Conservation (phyloP, 2,329 filamentous ascomycete species). For the Ceratocystis ficicola region DNA sequence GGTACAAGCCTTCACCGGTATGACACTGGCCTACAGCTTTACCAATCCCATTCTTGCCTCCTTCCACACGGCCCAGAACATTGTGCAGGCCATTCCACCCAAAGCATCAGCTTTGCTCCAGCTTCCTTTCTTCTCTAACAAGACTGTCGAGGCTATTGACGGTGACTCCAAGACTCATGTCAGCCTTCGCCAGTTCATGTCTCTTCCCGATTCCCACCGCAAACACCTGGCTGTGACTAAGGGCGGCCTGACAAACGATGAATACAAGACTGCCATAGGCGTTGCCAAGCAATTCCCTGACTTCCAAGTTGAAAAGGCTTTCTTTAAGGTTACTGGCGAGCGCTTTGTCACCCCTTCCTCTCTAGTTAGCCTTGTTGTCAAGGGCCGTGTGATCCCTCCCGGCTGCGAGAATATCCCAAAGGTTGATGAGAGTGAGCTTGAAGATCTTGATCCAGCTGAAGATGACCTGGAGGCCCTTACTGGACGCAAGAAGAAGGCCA, state of each 20-base stretch:
- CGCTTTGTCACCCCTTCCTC: slow-evolving; percentile 84
- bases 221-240: slow-evolving; percentile 58
- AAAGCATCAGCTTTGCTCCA: slow-evolving; percentile 79
- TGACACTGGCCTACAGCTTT: slow-evolving; percentile 76
- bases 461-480: slow-evolving; percentile 78
- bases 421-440: slow-evolving; percentile 65
- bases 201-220: slow-evolving; percentile 61
- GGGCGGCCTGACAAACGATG: slow-evolving; percentile 56
- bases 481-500: slow-evolving; percentile 58
- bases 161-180: slow-evolving; percentile 63
- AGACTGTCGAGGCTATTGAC: slow-evolving; percentile 54
- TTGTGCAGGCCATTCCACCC: slow-evolving; percentile 82
- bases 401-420: slow-evolving; percentile 63
- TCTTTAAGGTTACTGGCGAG: slow-evolving; percentile 97
- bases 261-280: slow-evolving; percentile 63
- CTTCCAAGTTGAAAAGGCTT: slow-evolving; percentile 77
- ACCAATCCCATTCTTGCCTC: slow-evolving; percentile 70
- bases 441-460: slow-evolving; percentile 86
- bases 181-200: slow-evolving; percentile 80
- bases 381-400: slow-evolving; percentile 85
- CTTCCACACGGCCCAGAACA: slow-evolving; percentile 68
- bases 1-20: slow-evolving; percentile 75
- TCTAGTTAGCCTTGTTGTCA: slow-evolving; percentile 86
- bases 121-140: slow-evolving; percentile 70
- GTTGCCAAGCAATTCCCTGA: slow-evolving; percentile 77